These are phyloP conservation scores for Rhynchospora pubera DNA, from an alignment of 176 grass and related monocot genomes.

Conservation along the genomic window DNA sequence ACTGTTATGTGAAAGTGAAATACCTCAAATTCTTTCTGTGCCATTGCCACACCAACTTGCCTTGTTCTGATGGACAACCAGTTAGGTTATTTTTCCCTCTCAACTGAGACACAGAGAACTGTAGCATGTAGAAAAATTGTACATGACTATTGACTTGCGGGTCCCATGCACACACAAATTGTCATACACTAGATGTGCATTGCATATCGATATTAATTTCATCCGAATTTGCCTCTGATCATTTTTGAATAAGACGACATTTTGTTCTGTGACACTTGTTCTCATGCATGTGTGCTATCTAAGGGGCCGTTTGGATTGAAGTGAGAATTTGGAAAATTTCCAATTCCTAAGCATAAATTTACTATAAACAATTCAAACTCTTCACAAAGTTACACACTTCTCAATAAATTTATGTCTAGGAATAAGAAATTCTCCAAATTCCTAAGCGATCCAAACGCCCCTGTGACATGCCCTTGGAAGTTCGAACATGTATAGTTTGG, in stretches of 20 bases:
- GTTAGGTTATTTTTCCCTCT: neutral
- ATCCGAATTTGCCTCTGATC: neutral
- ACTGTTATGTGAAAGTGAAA: conserved; percentile 7
- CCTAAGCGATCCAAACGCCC: no score
- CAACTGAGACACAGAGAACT: neutral
- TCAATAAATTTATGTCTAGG: no score
- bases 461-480: no score
- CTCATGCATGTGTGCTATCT: neutral
- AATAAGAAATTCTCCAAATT: no score
- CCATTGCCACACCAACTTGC: neutral
- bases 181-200: no score
- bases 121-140: neutral
- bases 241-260: neutral
- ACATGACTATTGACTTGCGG: neutral
- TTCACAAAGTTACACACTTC: no score
- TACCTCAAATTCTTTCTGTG: neutral
- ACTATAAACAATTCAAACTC: no score
- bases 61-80: neutral
- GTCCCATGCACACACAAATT: neutral
- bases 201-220: no score
- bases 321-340: no score
- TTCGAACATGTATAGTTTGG: no score
- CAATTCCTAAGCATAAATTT: no score
- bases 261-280: neutral
- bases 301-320: no score